These are phyloP conservation scores for Aspergillus terreus DNA, from an alignment of 2,329 filamentous ascomycete species.

Conservation along the genomic window DNA sequence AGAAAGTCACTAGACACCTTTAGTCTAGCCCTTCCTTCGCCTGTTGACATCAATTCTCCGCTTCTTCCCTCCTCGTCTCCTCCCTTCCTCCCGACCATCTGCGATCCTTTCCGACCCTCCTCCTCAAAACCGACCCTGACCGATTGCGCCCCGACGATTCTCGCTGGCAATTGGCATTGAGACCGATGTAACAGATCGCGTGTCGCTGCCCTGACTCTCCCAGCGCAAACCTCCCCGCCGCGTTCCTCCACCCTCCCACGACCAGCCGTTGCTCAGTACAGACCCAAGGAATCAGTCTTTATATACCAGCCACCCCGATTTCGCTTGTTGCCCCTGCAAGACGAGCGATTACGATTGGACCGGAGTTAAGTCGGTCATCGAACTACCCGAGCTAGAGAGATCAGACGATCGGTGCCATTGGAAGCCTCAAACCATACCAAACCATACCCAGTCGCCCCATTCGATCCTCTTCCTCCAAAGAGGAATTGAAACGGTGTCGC, in stretches of 20 bases:
- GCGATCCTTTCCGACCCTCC: neutral
- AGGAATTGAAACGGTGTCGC: neutral
- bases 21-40: neutral
- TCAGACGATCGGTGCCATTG: neutral
- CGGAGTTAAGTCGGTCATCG: neutral
- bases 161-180: conserved; percentile 14
- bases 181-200: conserved; percentile 23
- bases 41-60: neutral
- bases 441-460: neutral
- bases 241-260: conserved; percentile 9
- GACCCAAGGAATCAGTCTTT: too few species aligned
- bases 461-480: neutral
- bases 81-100: neutral
- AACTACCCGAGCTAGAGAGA: neutral
- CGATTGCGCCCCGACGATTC: conserved; percentile 7
- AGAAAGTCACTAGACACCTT: neutral
- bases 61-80: conserved; percentile 1
- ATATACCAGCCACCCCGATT: too few species aligned
- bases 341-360: neutral
- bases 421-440: neutral
- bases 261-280: neutral
- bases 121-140: neutral
- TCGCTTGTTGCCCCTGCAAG: too few species aligned
- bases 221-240: conserved; percentile 13
- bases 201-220: conserved; percentile 18